Base-by-base conservation (phyloP, 1,284 basidiomycete species). In the Anthracocystis panici-leucophaei region DNA sequence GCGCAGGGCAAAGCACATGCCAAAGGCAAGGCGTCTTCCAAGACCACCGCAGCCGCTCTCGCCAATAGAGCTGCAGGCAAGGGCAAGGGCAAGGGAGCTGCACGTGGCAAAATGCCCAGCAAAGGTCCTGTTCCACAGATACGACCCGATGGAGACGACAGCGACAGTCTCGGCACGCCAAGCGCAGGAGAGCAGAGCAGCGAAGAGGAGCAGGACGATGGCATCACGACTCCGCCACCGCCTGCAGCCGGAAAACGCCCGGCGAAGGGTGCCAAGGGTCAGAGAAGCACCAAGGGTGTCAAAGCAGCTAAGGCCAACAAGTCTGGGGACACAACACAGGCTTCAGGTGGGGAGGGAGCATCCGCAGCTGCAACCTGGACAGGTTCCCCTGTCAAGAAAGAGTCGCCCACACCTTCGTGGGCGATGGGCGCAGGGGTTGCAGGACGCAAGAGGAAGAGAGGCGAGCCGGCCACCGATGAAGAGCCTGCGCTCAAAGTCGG, bases 361-460 rank as follows among this genome's bases (percentile, higher is more conserved):
- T 87, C 88, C 53, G 31, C 31, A 11, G 31, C 31, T 33, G 31
- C 31, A 33, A 11, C 31, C 31, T 33, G 4, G 11, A 12, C 31
- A 33, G 31, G 51, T 29, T 87, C 87, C 45, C 89, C 89, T 1
- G 52, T 69, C 18, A 92, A 92, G 89, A 92, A 92, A 42, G 91
- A 91, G 46, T 73, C 69, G 84, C 92, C 92, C 8, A 59, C 66
- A 25, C 71, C 77, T 21, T 88, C 60, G 7, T 78, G 75, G 78
- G 68, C 75, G 5, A 60, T 66, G 51, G 75, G 69, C 9, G 77
- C 65, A 38, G 79, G 79, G 2, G 46, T 78, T 44, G 78, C 79
- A 12, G 70, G 75, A 20, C 67, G 81, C 20, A 82, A 82, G 67
- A 66, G 81, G 38, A 82, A 82, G 54, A 64, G 80, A 33, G 80